Evolutionary conservation across 2,329 filamentous ascomycete genomes (phyloP), one percentile per base, ranked within the genome.

Genomic region (Arthroderma sp.): DNA sequence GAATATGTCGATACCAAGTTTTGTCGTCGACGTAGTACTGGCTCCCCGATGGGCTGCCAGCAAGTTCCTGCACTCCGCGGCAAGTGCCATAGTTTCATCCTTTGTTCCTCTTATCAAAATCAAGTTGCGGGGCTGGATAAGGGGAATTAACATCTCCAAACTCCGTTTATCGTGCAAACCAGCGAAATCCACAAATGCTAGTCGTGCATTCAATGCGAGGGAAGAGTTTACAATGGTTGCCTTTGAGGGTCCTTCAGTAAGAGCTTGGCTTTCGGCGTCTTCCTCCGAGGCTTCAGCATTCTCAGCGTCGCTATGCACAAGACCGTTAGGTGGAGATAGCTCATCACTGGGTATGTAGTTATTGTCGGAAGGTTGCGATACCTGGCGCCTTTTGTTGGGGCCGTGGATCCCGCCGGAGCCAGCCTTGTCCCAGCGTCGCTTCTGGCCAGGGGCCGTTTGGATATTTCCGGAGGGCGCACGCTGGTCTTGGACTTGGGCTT

Each of bases 101-200:
- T 81, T 77, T 66, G 81, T 85, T 28, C 93, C 93, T 31, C 86
- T 87, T 2, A 95, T 82, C n/a, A 98, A 79, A 61, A 98, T 94
- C 55, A 98, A 79, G 70, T 98, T 98, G 56, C 91, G 85, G 4
- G 93, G 93, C 66, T 91, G 85, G 63, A 98, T 95, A 4, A 97
- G 80, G 0, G 93, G 93, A 54, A 98, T 89, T 56, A 98, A 75
- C 85, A 96, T 96, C 71, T 91, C 88, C 53, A 98, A 76, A 70
- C 89, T 95, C 63, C 91, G 87, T 70, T 91, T 91, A 68, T 97
- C 93, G 70, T 97, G 91, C 23, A 97, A 74, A 23, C 91, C 93
- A 55, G 87, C 85, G 67, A 95, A 96, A 71, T 98, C 93, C 56
- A 98, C 84, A 70, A 87, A 93, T 2, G 87, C 87, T 62, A 98